Evolutionary conservation across 2,329 filamentous ascomycete species (phyloP), one percentile per base, ranked within the genome.

Genomic region (Escovopsis weberi): DNA sequence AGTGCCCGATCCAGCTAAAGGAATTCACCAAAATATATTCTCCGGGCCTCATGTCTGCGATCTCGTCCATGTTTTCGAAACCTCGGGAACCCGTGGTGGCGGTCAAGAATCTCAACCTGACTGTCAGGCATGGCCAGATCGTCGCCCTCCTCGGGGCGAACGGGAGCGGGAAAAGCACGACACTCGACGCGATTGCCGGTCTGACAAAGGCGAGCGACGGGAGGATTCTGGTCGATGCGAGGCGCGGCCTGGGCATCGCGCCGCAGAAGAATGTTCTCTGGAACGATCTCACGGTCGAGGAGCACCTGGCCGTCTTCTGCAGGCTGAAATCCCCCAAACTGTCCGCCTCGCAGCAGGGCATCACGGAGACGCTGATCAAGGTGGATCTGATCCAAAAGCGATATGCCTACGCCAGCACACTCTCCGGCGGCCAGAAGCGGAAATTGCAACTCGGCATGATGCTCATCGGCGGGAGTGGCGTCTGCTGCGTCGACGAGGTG

Each of bases 201-300:
- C 72, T 89, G 40, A 85, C 81, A 51, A 82, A 75, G 37, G 70
- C 89, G 19, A 86, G 84, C 0, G 77, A 73, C 45, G 88, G 88
- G 3, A 70, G 70, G 3, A 91, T 95, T 50, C 75, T 74, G 23
- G 80, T 94, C 38, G 80, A 88, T 49, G 80, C 80, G 1, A 80
- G 77, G 9, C 84, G 84, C 9, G 85, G 85, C 0, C 71, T 95
- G 18, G 88, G 88, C 12, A 79, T 94, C 36, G 89, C 86, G 44
- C 88, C 88, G 0, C 88, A 95, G 58, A 88, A 89, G 67, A 95
- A 95, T 52, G 88, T 95, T 6, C 71, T 95, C 30, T 95, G 88
- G 87, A 82, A 89, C 51, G 80, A 87, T 45, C 64, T 95, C 43
- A 93, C 84, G 0, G 86, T 94, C 0, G 75, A 79, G 53, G 86